Conservation (phyloP, 2,329 filamentous ascomycete species). For the Teratosphaeria gauchensis region DNA sequence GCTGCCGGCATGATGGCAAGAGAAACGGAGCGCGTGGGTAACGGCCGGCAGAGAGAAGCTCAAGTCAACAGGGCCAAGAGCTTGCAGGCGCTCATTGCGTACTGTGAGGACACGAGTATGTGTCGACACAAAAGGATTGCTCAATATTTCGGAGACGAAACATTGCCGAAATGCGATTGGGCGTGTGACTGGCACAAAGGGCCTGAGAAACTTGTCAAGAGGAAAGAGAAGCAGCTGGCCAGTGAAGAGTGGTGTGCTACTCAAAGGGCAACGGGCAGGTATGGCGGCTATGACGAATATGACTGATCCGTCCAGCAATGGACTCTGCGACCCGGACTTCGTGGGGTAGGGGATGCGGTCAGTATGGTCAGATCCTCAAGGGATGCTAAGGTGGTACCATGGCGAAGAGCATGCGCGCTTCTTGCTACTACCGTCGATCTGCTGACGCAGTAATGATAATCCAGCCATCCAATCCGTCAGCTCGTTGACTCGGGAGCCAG, state of each 20-base stretch:
- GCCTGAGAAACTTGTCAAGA: conserved; percentile 25
- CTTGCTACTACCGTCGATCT: no score
- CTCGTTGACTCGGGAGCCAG: no score
- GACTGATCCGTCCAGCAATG: background rate
- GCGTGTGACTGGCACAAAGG: conserved; percentile 41
- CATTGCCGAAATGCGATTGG: conserved; percentile 30
- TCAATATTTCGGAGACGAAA: conserved; percentile 62
- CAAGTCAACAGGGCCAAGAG: conserved; percentile 34
- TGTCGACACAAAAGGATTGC: conserved; percentile 72
- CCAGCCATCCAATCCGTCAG: no score
- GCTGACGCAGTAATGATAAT: no score
- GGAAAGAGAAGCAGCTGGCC: conserved; percentile 35
- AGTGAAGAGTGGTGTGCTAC: conserved; percentile 42
- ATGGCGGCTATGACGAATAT: conserved; percentile 16
- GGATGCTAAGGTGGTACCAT: no score
- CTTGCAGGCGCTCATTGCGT: conserved; percentile 54
- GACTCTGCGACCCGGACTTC: no score
- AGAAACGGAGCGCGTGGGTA: conserved; percentile 27
- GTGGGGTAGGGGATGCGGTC: no score
- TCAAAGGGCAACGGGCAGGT: conserved; percentile 35
- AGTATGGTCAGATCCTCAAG: no score
- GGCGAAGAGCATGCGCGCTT: no score
- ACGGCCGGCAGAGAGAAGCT: conserved; percentile 34
- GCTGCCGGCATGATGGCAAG: conserved; percentile 47
- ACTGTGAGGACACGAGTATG: conserved; percentile 64